phyloP scores from a whole-genome alignment of 2,329 filamentous ascomycete genomes.

The Calonectria leucothoes region DNA sequence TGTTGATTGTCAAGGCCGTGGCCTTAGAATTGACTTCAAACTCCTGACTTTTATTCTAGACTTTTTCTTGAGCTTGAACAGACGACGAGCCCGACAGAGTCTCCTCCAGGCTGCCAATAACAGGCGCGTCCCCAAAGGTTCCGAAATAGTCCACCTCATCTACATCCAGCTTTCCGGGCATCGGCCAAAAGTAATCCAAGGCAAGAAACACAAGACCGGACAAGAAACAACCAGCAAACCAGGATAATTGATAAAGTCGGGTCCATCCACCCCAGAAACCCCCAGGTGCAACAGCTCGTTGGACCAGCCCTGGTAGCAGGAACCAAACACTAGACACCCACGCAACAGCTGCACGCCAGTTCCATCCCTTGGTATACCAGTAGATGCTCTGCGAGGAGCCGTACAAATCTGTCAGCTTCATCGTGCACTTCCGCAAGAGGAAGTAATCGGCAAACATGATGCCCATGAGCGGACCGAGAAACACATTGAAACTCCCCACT shows the following conservation, averaged over 20 bases:
- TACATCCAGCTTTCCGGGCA: constrained; percentile 29
- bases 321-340: constrained; percentile 26
- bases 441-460: constrained; percentile 25
- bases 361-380: constrained; percentile 38
- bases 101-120: not conserved
- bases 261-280: constrained; percentile 39
- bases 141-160: constrained; percentile 44
- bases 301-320: constrained; percentile 38
- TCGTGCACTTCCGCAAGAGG: constrained; percentile 47
- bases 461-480: constrained; percentile 11
- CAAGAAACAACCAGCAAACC: constrained; percentile 32
- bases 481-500: constrained; percentile 11
- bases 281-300: constrained; percentile 28
- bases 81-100: not conserved
- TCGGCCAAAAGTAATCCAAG: constrained; percentile 33
- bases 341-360: constrained; percentile 33
- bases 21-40: not conserved
- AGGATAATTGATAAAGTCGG: constrained; percentile 42
- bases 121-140: constrained; percentile 32
- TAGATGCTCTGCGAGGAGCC: constrained; percentile 31
- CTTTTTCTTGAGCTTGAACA: not conserved
- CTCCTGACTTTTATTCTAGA: not conserved
- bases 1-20: not conserved
- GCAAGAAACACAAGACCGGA: constrained; percentile 32
- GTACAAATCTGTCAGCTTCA: constrained; percentile 39